These are phyloP conservation scores for Combretum micranthum DNA, from an alignment of 345 rosid genomes.

Conservation along the genomic window DNA sequence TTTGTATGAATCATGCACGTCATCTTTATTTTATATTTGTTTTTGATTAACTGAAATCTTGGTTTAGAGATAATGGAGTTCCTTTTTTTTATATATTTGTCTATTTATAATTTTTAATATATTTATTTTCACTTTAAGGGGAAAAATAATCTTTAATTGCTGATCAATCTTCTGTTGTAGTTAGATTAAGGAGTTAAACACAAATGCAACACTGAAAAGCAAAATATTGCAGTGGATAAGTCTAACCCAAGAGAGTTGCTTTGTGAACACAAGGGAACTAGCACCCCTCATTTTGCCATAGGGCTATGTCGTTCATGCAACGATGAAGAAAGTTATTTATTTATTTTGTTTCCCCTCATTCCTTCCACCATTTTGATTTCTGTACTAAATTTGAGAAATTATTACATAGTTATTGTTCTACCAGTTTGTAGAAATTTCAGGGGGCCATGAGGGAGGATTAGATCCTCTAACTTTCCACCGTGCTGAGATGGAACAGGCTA, in stretches of 20 bases:
- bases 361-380: background rate
- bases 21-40: too few relatives aligned
- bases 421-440: slow-evolving; percentile 57
- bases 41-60: too few relatives aligned
- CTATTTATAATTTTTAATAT: too few relatives aligned
- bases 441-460: slow-evolving; percentile 82
- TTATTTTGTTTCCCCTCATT: slow-evolving; percentile 3
- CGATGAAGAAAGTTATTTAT: slow-evolving; percentile 35
- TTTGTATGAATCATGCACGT: too few relatives aligned
- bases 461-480: slow-evolving; percentile 90
- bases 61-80: too few relatives aligned
- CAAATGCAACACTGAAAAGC: slow-evolving; percentile 38
- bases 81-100: too few relatives aligned
- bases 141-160: background rate
- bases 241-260: slow-evolving; percentile 32
- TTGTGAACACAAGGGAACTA: slow-evolving; percentile 54
- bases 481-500: slow-evolving; percentile 40
- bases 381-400: slow-evolving; percentile 8
- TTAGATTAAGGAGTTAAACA: slow-evolving; percentile 68
- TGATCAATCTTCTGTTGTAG: slow-evolving; percentile 11
- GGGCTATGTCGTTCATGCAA: slow-evolving; percentile 77
- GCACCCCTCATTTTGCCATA: slow-evolving; percentile 32
- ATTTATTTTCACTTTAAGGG: too few relatives aligned
- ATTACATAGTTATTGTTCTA: slow-evolving; percentile 7
- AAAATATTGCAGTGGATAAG: slow-evolving; percentile 16